Evolutionary conservation across 2,329 filamentous ascomycete species (phyloP), one percentile per base, ranked within the genome.

Genomic region (Blastomyces gilchristii): DNA sequence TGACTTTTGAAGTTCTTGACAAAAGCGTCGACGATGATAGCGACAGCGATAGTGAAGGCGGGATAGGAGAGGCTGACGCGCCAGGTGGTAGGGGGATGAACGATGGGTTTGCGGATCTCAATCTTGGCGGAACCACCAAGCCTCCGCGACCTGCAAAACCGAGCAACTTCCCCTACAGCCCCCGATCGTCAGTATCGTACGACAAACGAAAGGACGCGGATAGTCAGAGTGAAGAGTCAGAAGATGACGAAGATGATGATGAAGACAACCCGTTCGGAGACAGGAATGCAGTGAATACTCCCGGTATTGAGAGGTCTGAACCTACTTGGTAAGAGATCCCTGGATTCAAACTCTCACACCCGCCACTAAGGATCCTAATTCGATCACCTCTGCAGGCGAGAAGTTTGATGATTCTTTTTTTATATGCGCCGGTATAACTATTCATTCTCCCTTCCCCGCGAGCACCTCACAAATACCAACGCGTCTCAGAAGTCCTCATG

Each of bases 1-100:
- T 96, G 85, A 89, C 91, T 0, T 99, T 91, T 71, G 93, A 97
- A 76, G 90, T 97, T 69, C 84, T 97, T 66, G 93, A 99, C 72
- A 81, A 80, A 68, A 80, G 77, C 58, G 71, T 80, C 50, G 80
- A 82, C 58, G 84, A 87, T 66, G 85, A 87, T 68, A 86, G 84
- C 64, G 84, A 87, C 69, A 86, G 83, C 65, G 85, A 87, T 85
- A 87, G 73, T 70, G 70, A 70, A 64, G 16, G 68, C 70, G 34
- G 34, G 5, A 7, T 45, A 41, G 25, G 39, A 28, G 59, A 61
- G 43, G 14, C 43, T 62, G 25, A n/a, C 54, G 68, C 52, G 45
- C 60, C 66, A 67, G 18, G 69, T 70, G 12, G 37, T 39, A 45
- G 53, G 49, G 72, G 69, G 58, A 62, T 75, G 56, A 68, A 68